phyloP scores from a whole-genome alignment of 148 eudicot species.

The Limonium bicolor region DNA sequence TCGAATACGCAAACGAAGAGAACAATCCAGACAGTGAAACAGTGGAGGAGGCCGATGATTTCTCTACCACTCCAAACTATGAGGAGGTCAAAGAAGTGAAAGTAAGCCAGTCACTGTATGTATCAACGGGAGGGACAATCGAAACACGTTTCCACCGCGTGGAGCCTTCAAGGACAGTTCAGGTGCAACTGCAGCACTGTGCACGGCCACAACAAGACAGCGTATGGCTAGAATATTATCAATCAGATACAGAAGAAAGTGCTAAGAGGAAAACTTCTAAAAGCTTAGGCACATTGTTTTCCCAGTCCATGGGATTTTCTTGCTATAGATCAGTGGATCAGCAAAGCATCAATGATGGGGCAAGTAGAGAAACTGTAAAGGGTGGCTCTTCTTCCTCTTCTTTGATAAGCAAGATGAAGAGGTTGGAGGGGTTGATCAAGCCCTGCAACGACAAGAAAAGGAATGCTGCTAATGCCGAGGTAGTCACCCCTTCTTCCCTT shows the following conservation, averaged over 20 bases:
- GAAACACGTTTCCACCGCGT: slow-evolving; percentile 64
- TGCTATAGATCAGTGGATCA: not conserved
- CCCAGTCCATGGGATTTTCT: slow-evolving; percentile 1
- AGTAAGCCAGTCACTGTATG: slow-evolving; percentile 40
- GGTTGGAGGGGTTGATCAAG: not conserved
- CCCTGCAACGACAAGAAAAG: not conserved
- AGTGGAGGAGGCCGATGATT: slow-evolving; percentile 28
- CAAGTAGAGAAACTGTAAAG: not conserved
- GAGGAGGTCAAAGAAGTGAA: slow-evolving; percentile 44
- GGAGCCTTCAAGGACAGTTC: slow-evolving; percentile 51
- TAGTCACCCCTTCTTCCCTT: too few relatives aligned
- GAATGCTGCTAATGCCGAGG: too few relatives aligned
- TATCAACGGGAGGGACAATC: slow-evolving; percentile 45
- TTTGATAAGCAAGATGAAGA: slow-evolving; percentile 1
- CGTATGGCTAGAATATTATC: too few relatives aligned
- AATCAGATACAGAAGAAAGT: too few relatives aligned
- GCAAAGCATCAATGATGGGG: not conserved
- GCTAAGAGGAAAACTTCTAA: slow-evolving; percentile 1
- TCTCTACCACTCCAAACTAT: slow-evolving; percentile 37
- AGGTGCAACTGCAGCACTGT: slow-evolving; percentile 26
- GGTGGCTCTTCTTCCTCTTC: too few relatives aligned
- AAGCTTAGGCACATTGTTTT: slow-evolving; percentile 1
- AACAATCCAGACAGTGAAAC: slow-evolving; percentile 28
- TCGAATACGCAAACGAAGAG: slow-evolving; percentile 19
- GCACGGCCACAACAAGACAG: not conserved